Base-by-base conservation (phyloP, 495 filamentous ascomycete genomes). In the Aspergillus ostianus region DNA sequence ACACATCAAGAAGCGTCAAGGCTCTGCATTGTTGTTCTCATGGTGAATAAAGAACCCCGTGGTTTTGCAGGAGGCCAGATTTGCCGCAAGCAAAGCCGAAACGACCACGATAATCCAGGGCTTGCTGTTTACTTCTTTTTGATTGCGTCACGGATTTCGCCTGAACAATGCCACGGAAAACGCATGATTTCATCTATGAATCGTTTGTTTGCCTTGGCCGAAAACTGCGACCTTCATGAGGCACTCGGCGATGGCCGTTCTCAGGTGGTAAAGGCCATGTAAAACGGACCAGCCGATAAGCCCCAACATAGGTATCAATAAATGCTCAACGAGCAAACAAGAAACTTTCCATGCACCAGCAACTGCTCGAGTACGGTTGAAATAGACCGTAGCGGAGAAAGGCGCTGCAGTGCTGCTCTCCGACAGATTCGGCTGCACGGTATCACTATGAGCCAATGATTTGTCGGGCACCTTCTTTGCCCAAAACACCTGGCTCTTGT, bases 401-500 rank as follows among this genome's bases (percentile, higher is more conserved):
- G 20, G 46, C 17, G 20, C 15, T n/a, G 20, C 47, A 21, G 47
- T 21, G 47, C 19, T 26, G 47, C 36, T 41, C 10, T 41, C 36
- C 36, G 13, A 4, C 36, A 36, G 13, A 17, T 4, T 41, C 36
- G 36, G 51, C 47, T 44, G 53, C 41, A 15, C 10, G 23, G 29
- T 21, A 19, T 27, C 1, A n/a, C n/a, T 41, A 52, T 74, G 64
- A 74, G 64, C 73, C 75, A 62, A 80, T 77, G 53, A 80, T 80
- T 56, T 79, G 78, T 53, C 94, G 82, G 19, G 94, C 92, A 7
- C 94, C 94, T 68, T 98, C 94, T 68, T 97, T 97, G 55, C 94
- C 95, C 61, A 98, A 70, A 50, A 98, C 93, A 52, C 94, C 94
- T 18, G 90, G 80, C 70, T 98, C 94, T 70, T 91, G 91, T 47